A percentile compares a stretch with the other conserved stretches of the same genome.
These are phyloP conservation scores for Amylocarpus encephaloides DNA, from an alignment of 2,329 filamentous ascomycete species.

Conservation along the genomic window DNA sequence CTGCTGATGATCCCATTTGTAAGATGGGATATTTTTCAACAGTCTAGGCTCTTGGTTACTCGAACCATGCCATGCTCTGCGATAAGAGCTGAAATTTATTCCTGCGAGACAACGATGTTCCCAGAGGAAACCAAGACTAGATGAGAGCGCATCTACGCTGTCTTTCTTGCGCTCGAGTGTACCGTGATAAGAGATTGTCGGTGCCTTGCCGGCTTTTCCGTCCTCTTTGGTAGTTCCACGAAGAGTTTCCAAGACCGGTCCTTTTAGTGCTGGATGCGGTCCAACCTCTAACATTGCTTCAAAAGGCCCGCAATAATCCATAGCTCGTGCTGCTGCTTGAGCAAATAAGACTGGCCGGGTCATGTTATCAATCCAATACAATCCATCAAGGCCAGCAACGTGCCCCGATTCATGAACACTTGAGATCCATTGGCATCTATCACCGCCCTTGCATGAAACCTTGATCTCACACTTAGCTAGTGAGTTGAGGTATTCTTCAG, in stretches of 20 bases:
- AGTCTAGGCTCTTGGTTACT: background rate
- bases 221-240: background rate
- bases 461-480: conserved; percentile 3
- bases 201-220: no score
- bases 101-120: background rate
- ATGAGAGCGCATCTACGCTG: background rate
- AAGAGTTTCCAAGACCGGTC: background rate
- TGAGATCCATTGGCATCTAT: conserved; percentile 31
- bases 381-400: background rate
- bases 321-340: background rate
- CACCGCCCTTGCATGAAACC: background rate
- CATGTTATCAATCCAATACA: conserved; percentile 42
- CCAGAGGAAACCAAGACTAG: background rate
- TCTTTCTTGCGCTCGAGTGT: background rate
- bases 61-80: background rate
- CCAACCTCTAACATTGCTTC: conserved; percentile 5
- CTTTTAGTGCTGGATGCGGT: conserved; percentile 5
- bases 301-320: background rate
- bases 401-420: background rate
- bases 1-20: conserved; percentile 46
- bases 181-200: conserved; percentile 2
- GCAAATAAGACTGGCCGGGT: conserved; percentile 37
- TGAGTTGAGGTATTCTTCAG: conserved; percentile 3
- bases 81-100: background rate
- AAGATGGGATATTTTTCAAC: conserved; percentile 38